Evolutionary conservation across 768 basidiomycete species (phyloP), one percentile per base, ranked within the genome.

Genomic region (Leccinum ochraceum): DNA sequence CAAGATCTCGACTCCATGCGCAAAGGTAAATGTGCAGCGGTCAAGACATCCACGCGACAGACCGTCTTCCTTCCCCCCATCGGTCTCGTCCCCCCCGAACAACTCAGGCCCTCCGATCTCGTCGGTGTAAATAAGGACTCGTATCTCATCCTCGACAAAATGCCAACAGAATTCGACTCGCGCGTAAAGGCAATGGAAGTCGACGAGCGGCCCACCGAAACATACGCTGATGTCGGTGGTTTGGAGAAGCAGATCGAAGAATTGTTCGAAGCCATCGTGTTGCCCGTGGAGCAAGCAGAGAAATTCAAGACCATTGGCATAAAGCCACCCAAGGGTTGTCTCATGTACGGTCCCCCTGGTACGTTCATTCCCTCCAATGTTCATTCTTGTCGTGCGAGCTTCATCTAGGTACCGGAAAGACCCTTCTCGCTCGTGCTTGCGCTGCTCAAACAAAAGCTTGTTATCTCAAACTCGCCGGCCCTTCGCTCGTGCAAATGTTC

Each of bases 171-270:
- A 78, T 98, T 94, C 70, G 97, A 99, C 75, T 95, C 94, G 37
- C 87, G 97, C 51, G 97, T 99, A 26, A 98, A 98, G 75, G 97
- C 97, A 9, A 99, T 99, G 97, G 97, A 99, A 71, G 97, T 99
- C 1, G 97, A 99, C 66, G 97, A 98, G 74, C 83, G 94, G 55
- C 97, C 97, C 36, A 98, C 95, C 13, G 97, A 98, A 75, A 92
- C 88, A 3, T 98, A 98, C 70, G 95, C 95, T 28, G 94, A 95
- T 75, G 96, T 99, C 62, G 97, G 97, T 75, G 97, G 97, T 24
- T 70, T 99, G 74, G 97, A 98, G 81, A 98, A 98, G 78, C 97
- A 99, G 81, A 98, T 99, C 58, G 97, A 98, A 73, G 97, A 98
- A 74, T 75, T 99, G 56, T 94, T 97, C 1, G 97, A 99, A 75